Base-by-base conservation (phyloP, 768 basidiomycete genomes). In the Boletus patriciae region DNA sequence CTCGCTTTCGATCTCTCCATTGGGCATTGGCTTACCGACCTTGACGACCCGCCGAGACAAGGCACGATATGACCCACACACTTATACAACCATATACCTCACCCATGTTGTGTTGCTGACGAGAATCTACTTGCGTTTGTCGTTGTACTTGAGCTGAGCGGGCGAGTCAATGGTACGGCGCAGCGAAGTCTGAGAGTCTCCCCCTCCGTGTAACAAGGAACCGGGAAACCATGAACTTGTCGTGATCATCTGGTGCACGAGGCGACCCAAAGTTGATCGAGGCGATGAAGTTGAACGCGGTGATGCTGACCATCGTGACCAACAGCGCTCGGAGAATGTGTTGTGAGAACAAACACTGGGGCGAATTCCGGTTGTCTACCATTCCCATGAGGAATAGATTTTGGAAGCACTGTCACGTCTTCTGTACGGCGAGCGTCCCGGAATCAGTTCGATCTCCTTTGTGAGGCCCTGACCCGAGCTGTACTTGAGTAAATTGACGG, bases 141-240 rank as follows among this genome's bases (percentile, higher is more conserved):
- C 25, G 4, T 25, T 4, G 25, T 25, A 25, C 25, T 25, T 25
- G 25, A 25, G 25, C 25, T 25, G 25, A 4, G 25, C 25, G 25
- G 4, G 25, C 25, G 25, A 25, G 25, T 25, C 25, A 25, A 25
- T 25, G 25, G 25, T 25, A 25, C 25, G 4, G 4, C 25, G 4
- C 25, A 25, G 25, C 25, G 94, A 96, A 16, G 77, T n/a, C n/a
- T n/a, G n/a, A n/a, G n/a, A n/a, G n/a, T 70, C 60, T 94, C 90
- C 62, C 94, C 95, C 79, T 98, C 96, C 3, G 96, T 98, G 70
- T 98, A 98, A 82, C 95, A 98, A 29, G 96, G 96, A 0, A 98
- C 94, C 68, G 95, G 69, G 94, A 97, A 64, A 95, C 92, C 63
- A 97, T 89, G 63, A 97, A 97, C 74, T 97, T 97, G 78, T 97